phyloP scores from a whole-genome alignment of 495 filamentous ascomycete species.

The Penicillium roqueforti region DNA sequence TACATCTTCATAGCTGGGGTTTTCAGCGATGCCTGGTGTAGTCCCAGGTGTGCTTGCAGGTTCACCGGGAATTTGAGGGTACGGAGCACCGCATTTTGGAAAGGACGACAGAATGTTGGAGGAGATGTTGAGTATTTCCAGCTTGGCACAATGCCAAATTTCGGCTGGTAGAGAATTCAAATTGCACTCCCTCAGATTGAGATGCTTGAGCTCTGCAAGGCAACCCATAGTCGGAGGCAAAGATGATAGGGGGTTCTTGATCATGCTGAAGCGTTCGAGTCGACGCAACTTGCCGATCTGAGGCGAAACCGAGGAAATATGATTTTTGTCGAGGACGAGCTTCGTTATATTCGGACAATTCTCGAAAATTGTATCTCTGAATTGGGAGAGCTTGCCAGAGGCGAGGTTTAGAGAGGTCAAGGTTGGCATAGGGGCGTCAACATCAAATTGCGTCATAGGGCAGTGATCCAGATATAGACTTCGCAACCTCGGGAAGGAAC shows the following conservation, averaged over 20 bases:
- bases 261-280: conserved; percentile 89
- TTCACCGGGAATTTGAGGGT: conserved; percentile 56
- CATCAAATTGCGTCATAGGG: conserved; percentile 87
- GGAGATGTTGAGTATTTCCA: conserved; percentile 91
- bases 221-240: conserved; percentile 83
- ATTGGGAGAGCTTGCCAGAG: conserved; percentile 76
- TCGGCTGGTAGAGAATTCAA: conserved; percentile 82
- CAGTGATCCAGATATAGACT: conserved; percentile 86
- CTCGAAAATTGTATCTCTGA: conserved; percentile 80
- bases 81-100: conserved; percentile 70
- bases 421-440: conserved; percentile 70
- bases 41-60: conserved; percentile 43
- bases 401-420: conserved; percentile 83
- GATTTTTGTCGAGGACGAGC: conserved; percentile 88
- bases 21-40: conserved; percentile 50
- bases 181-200: conserved; percentile 91
- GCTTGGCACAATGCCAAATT: conserved; percentile 82
- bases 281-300: conserved; percentile 79
- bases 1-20: conserved; percentile 74
- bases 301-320: conserved; percentile 80
- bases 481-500: conserved; percentile 77
- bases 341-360: conserved; percentile 82
- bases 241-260: conserved; percentile 78
- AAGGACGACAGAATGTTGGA: conserved; percentile 89
- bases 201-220: conserved; percentile 72